A percentile compares a stretch with the other conserved stretches of the same genome.
Evolutionary conservation across 2,329 filamentous ascomycete species (phyloP).

Genomic region (Arthrinium puccinioides): DNA sequence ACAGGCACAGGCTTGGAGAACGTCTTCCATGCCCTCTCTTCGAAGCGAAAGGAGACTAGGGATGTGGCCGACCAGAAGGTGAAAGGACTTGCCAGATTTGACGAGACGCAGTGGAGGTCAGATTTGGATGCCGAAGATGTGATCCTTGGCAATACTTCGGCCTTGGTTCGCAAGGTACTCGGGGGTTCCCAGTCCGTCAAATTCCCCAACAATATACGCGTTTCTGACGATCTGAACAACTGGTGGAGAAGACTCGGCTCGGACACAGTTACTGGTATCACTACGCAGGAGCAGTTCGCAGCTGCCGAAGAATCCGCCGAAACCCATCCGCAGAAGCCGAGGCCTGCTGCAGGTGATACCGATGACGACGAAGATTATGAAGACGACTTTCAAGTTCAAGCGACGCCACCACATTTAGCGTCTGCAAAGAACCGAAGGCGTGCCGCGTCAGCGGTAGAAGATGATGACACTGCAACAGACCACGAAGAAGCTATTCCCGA

Average conservation of each 20-base stretch:
- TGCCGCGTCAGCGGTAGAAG: slow-evolving; percentile 5
- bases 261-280: too few species aligned
- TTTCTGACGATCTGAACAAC: slow-evolving; percentile 28
- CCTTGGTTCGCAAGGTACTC: slow-evolving; percentile 36
- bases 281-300: too few species aligned
- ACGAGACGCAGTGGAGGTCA: slow-evolving; percentile 29
- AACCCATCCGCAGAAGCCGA: slow-evolving; percentile 9
- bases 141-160: slow-evolving; percentile 21
- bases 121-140: slow-evolving; percentile 16
- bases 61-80: slow-evolving; percentile 38
- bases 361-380: slow-evolving; percentile 31
- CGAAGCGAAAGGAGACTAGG: slow-evolving; percentile 38
- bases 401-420: slow-evolving; percentile 35
- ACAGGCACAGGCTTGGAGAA: slow-evolving; percentile 44
- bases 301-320: slow-evolving; percentile 6
- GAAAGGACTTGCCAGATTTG: slow-evolving; percentile 44
- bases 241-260: slow-evolving; percentile 40
- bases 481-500: slow-evolving; percentile 13
- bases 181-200: slow-evolving; percentile 23
- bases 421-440: slow-evolving; percentile 18
- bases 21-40: slow-evolving; percentile 43
- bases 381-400: slow-evolving; percentile 46
- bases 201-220: slow-evolving; percentile 21
- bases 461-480: slow-evolving; percentile 10
- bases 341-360: slow-evolving; percentile 8